Percentiles rank a stretch among this genome's conserved stretches.
phyloP scores from a whole-genome alignment of 2,329 filamentous ascomycete genomes.

The Dactylellina parvicollis region DNA sequence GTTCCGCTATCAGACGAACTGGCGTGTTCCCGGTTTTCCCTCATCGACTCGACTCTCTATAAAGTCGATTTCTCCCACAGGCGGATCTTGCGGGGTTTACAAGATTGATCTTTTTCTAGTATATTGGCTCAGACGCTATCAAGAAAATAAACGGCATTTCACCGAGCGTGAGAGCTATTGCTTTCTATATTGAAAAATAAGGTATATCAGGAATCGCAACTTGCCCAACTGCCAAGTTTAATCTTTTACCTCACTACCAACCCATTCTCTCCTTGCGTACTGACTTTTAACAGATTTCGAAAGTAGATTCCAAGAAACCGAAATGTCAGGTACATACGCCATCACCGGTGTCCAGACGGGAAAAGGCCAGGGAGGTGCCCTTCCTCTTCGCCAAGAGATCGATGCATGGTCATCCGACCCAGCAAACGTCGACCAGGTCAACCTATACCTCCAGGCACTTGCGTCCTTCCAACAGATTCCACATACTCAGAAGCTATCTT shows the following conservation, averaged over 20 bases:
- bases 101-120: neutral
- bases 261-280: neutral
- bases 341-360: slow-evolving; percentile 40
- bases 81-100: neutral
- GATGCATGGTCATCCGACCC: slow-evolving; percentile 47
- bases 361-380: neutral
- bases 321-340: slow-evolving; percentile 38
- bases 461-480: slow-evolving; percentile 75
- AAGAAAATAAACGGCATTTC: neutral
- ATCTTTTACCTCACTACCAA: neutral
- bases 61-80: neutral
- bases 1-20: neutral
- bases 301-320: neutral
- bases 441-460: slow-evolving; percentile 79
- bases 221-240: neutral
- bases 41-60: neutral
- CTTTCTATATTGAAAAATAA: too few relatives aligned
- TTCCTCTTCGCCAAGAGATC: slow-evolving; percentile 48
- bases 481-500: slow-evolving; percentile 74
- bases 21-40: neutral
- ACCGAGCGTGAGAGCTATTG: too few relatives aligned
- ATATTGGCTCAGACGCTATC: neutral
- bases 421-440: slow-evolving; percentile 60
- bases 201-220: neutral
- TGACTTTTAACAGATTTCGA: neutral